Evolutionary conservation across 148 eudicot genomes (phyloP).

Genomic region (Rhododendron kiyosumense): DNA sequence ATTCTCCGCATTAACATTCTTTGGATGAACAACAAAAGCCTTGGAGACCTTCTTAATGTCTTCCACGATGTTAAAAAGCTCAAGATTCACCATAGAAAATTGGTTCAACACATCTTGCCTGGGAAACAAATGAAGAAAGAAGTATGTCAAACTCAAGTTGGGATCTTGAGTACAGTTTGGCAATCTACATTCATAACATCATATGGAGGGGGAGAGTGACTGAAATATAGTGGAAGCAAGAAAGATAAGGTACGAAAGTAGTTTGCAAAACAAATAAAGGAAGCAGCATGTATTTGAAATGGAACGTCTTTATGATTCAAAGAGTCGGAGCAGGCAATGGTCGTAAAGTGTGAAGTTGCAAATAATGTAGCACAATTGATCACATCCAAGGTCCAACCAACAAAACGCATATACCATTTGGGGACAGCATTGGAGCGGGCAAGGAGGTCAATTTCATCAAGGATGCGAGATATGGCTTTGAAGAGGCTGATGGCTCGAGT

Average conservation of each 20-base stretch:
- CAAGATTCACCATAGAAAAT: slow-evolving; percentile 97
- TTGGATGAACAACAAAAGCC: slow-evolving; percentile 93
- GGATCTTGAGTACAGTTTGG: background rate
- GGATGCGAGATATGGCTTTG: slow-evolving; percentile 80
- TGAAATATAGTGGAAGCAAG: background rate
- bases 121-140: slow-evolving; percentile 10
- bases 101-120: slow-evolving; percentile 88
- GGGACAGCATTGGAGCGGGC: slow-evolving; percentile 68
- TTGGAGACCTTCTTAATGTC: slow-evolving; percentile 94
- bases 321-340: background rate
- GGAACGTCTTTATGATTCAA: background rate
- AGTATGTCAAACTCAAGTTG: background rate
- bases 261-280: background rate
- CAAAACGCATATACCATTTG: slow-evolving; percentile 55
- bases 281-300: background rate
- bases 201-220: background rate
- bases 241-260: background rate
- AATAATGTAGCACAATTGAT: background rate
- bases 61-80: slow-evolving; percentile 82
- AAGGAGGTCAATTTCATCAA: slow-evolving; percentile 63
- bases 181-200: background rate
- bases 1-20: slow-evolving; percentile 86
- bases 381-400: background rate
- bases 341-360: background rate
- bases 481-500: slow-evolving; percentile 73